A percentile compares a stretch with the other conserved stretches of the same genome.
Evolutionary conservation across 2,329 filamentous ascomycete species (phyloP).

Genomic region (Conoideocrella luteorostrata): DNA sequence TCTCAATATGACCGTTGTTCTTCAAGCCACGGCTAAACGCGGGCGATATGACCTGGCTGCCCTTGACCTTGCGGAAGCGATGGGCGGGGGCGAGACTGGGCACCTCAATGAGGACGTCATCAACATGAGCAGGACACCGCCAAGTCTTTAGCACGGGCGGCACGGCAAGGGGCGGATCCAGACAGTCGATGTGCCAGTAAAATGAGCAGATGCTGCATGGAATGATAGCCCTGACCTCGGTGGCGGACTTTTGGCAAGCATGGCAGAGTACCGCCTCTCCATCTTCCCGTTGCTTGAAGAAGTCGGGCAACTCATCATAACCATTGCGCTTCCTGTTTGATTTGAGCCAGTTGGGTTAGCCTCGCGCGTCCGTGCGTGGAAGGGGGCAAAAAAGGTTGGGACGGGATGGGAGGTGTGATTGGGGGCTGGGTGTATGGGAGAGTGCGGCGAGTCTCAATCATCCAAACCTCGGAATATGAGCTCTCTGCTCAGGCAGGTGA

Average conservation of each 20-base stretch:
- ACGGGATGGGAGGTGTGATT: not conserved
- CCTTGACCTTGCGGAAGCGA: constrained; percentile 55
- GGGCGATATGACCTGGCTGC: constrained; percentile 44
- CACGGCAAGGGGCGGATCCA: constrained; percentile 75
- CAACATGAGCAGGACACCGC: constrained; percentile 83
- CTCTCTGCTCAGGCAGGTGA: no score
- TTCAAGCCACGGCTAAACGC: constrained; percentile 55
- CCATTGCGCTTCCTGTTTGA: constrained; percentile 42
- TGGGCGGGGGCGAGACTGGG: constrained; percentile 55
- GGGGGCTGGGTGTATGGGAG: no score
- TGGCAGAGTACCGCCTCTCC: constrained; percentile 73
- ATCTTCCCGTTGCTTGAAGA: constrained; percentile 66
- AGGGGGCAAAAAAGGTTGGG: not conserved
- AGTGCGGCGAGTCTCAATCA: no score
- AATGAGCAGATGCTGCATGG: constrained; percentile 78
- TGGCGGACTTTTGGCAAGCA: constrained; percentile 61
- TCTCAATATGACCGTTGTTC: constrained; percentile 67
- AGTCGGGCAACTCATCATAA: constrained; percentile 59
- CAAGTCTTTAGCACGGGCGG: constrained; percentile 73
- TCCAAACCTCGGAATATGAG: no score
- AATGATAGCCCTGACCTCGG: constrained; percentile 62
- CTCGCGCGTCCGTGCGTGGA: not conserved
- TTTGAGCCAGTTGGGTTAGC: not conserved
- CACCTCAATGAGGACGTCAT: constrained; percentile 61
- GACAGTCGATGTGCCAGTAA: constrained; percentile 88